Base-by-base conservation (phyloP, 352 stramenopile genomes). In the Phytophthora tentaculata region DNA sequence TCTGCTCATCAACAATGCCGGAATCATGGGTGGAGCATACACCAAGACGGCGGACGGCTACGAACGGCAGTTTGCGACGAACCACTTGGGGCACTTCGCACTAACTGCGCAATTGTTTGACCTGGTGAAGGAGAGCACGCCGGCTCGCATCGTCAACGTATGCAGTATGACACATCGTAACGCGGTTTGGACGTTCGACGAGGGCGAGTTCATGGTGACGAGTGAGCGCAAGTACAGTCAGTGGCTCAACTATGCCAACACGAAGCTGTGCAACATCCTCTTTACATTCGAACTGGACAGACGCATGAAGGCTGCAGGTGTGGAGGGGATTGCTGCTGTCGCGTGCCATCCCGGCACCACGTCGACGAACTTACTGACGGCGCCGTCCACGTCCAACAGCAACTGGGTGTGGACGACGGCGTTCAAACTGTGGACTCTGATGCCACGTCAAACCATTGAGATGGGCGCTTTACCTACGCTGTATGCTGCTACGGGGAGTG, bases 201-300 rank as follows among this genome's bases (percentile, higher is more conserved):
- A 69, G 17, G 48, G 67, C 69, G 32, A 64, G 13, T 39, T 70
- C 51, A 69, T 78, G 72, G 41, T 61, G 26, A 28, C 41, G 17
- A 62, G 50, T 14, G 35, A 64, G 19, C 53, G 48, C 17, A 69
- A 53, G 44, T 86, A 84, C 71, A 69, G 54, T 23, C 67, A 76
- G 43, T 82, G 81, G 81, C 24, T 68, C 86, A 52, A 94, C 83
- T 91, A 91, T 68, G 41, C 48, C 10, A 77, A 82, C 32, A 79
- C 77, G 6, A 98, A 98, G 77, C 73, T 98, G 28, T 84, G 79
- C 63, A 98, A 98, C 64, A 85, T 98, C 45, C 64, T 98, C 1
- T 98, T 98, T 71, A 88, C 91, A 2, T 66, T 91, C 44, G 93
- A 98, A 51, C 63, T 98, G 10, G 78, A 93, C 44, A 73, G 81